Percentiles rank a stretch among this genome's conserved stretches.
phyloP scores from a whole-genome alignment of 805 yeast species.

The Candida arabinofermentans region DNA sequence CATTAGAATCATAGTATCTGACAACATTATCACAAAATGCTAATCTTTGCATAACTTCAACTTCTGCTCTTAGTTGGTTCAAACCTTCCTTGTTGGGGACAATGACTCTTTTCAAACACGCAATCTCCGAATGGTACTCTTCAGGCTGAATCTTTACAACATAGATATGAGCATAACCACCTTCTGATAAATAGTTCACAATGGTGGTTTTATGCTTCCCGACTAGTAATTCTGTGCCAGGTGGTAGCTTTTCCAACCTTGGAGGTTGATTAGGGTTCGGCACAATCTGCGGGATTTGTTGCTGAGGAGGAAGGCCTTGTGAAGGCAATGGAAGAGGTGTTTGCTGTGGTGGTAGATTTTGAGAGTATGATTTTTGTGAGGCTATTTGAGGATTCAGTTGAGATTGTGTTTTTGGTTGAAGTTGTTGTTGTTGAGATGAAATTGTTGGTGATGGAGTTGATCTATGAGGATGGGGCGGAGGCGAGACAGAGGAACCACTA shows the following conservation, averaged over 20 bases:
- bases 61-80: conserved; percentile 64
- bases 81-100: conserved; percentile 70
- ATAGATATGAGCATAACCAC: conserved; percentile 82
- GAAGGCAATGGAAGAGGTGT: not conserved
- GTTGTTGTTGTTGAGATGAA: not conserved
- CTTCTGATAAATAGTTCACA: conserved; percentile 43
- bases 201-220: conserved; percentile 46
- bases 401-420: not conserved
- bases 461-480: not conserved
- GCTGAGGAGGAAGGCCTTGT: not conserved
- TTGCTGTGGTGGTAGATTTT: not conserved
- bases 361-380: not conserved
- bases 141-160: conserved; percentile 52
- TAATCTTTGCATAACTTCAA: conserved; percentile 71
- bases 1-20: conserved; percentile 71
- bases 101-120: conserved; percentile 69
- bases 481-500: not conserved
- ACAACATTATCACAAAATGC: conserved; percentile 57
- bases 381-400: not conserved
- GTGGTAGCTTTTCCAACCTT: conserved; percentile 24
- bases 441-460: too few species aligned
- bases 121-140: conserved; percentile 43
- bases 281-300: too few species aligned
- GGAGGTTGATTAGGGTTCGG: conserved; percentile 2
- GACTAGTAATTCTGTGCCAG: conserved; percentile 46